Evolutionary conservation across 2,329 filamentous ascomycete species (phyloP).

Genomic region (Tolypocladium cylindrosporum): DNA sequence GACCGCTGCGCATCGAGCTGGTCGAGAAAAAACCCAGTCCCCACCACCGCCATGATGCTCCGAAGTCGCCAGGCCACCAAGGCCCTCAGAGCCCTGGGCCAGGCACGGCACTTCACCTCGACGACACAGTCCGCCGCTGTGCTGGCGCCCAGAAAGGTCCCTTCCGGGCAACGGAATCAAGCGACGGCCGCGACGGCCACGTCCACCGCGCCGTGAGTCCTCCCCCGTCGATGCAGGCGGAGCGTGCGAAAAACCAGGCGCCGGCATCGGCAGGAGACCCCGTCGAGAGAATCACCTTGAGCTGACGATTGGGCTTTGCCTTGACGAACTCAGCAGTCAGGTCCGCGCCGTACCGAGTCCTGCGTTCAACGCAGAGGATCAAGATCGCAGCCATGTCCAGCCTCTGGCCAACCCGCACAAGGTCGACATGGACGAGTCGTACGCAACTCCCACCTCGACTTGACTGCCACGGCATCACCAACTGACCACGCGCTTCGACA

Average conservation of each 20-base stretch:
- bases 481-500: conserved; percentile 18
- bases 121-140: conserved; percentile 25
- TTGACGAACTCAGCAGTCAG: conserved; percentile 14
- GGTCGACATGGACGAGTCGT: conserved; percentile 72
- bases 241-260: background rate
- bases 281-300: background rate
- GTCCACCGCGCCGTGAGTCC: conserved; percentile 40
- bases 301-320: background rate
- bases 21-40: background rate
- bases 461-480: background rate
- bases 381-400: conserved; percentile 52
- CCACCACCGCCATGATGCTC: conserved; percentile 30
- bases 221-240: background rate
- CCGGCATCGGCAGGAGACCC: conserved; percentile 6
- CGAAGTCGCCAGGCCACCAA: conserved; percentile 35
- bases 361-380: conserved; percentile 42
- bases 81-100: conserved; percentile 34
- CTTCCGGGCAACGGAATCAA: conserved; percentile 34
- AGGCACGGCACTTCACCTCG: conserved; percentile 29
- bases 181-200: conserved; percentile 36
- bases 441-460: conserved; percentile 31
- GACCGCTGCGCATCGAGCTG: background rate
- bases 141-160: conserved; percentile 27
- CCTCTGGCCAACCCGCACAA: conserved; percentile 52
- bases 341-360: conserved; percentile 52